Evolutionary conservation across 306 rosid species (phyloP), one percentile per base, ranked within the genome.

Genomic region (Ormosia semicastrata): DNA sequence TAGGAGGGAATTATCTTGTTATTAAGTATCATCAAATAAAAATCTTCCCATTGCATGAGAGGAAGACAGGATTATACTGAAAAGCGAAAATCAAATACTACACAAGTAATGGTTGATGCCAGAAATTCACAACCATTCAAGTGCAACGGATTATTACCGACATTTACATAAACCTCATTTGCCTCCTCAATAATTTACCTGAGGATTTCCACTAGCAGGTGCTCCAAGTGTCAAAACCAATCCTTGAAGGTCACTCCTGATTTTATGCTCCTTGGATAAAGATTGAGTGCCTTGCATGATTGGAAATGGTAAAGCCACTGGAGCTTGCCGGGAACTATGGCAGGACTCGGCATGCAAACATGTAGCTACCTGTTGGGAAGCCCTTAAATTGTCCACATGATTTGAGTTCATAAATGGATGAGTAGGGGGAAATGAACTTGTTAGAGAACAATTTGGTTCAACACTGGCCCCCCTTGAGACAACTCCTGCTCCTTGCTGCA

Each of bases 151-250:
- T 80, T 75, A 85, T 85, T 63, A n/a, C 79, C 8, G 68, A 72
- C 44, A 72, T 88, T 65, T 79, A 80, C 89, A 91, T 46, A 30
- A 72, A 83, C 84, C 66, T 84, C 71, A 76, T 86, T 75, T 68
- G 3, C 36, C 73, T 36, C 58, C 32, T 53, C 71, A 44, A 67
- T 30, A 78, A 63, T 66, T 17, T 9, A 70, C 44, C 73, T 56
- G 39, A 87, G 71, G 81, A 70, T 73, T 84, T 0, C 83, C 88
- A 84, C 89, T 88, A 7, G 91, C 89, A 43, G 99, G 97, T 24
- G 96, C 97, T 66, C 96, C 99, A 13, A 95, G 94, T 59, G 98
- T 90, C 66, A 95, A 86, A 77, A 88, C 87, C 82, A 95, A 90
- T 17, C 94, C 97, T 68, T 90, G 90, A 43, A 92, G 94, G 82